phyloP scores from a whole-genome alignment of 768 basidiomycete genomes.

The Mycena venus region DNA sequence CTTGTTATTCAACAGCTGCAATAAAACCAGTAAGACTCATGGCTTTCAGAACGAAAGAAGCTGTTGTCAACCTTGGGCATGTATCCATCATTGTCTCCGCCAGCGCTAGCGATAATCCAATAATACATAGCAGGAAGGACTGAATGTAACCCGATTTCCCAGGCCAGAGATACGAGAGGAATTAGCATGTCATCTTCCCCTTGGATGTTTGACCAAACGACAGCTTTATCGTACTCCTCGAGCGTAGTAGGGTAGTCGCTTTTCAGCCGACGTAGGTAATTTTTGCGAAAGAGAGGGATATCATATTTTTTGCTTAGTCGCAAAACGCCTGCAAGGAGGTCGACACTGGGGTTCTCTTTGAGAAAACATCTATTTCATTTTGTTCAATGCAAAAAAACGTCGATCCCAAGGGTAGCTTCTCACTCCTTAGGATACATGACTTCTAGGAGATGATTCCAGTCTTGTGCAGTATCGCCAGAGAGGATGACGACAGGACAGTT shows the following conservation, averaged over 20 bases:
- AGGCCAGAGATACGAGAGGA: neutral
- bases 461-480: conserved; percentile 46
- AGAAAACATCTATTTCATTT: neutral
- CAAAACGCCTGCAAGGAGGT: neutral
- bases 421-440: conserved; percentile 41
- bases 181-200: neutral
- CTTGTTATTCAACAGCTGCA: neutral
- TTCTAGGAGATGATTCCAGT: conserved; percentile 50
- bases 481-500: conserved; percentile 50
- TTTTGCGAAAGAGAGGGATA: conserved; percentile 10
- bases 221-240: neutral
- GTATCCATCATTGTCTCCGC: too few relatives aligned
- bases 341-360: too few relatives aligned
- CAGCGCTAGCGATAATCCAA: neutral
- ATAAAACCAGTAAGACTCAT: neutral
- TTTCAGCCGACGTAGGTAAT: neutral
- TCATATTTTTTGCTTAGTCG: conserved; percentile 21
- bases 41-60: neutral
- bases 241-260: conserved; percentile 3
- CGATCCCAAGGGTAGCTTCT: too few relatives aligned
- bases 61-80: too few relatives aligned
- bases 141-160: neutral
- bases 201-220: neutral
- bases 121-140: neutral
- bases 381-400: neutral